These are phyloP conservation scores for Artomyces pyxidatus DNA, from an alignment of 768 basidiomycete genomes.

Conservation along the genomic window DNA sequence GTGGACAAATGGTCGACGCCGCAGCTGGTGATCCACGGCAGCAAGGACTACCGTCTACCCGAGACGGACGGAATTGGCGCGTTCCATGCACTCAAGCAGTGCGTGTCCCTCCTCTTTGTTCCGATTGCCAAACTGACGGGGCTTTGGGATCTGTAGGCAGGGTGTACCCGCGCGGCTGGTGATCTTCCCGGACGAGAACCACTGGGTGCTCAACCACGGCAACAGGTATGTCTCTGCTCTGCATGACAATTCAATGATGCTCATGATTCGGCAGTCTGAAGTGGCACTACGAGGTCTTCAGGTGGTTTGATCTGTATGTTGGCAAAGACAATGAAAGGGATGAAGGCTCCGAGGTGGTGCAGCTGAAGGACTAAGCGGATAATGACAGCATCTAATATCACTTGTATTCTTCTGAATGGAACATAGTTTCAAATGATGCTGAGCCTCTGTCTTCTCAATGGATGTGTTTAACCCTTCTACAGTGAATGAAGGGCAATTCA, in stretches of 20 bases:
- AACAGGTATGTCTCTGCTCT: conserved; percentile 45
- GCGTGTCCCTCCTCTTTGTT: conserved; percentile 23
- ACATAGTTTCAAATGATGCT: no score
- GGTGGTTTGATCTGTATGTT: conserved; percentile 74
- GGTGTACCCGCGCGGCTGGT: conserved; percentile 70
- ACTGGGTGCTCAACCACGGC: conserved; percentile 80
- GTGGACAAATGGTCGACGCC: conserved; percentile 84
- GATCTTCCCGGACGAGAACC: conserved; percentile 87
- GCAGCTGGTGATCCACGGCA: conserved; percentile 76
- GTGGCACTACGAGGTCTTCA: conserved; percentile 94
- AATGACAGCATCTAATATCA: no score
- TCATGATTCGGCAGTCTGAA: conserved; percentile 47
- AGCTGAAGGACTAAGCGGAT: conserved; percentile 1
- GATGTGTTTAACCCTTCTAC: no score
- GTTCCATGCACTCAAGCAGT: conserved; percentile 85
- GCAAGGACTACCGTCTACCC: conserved; percentile 82
- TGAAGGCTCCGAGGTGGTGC: neutral
- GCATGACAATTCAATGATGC: neutral
- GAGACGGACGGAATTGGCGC: conserved; percentile 79
- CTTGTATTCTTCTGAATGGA: no score
- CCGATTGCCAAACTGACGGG: neutral
- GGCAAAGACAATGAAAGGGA: conserved; percentile 24
- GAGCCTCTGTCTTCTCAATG: no score
- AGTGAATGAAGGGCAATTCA: no score
- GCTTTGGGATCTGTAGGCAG: conserved; percentile 32